Evolutionary conservation across 306 rosid species (phyloP).

Genomic region (Luffa acutangula): DNA sequence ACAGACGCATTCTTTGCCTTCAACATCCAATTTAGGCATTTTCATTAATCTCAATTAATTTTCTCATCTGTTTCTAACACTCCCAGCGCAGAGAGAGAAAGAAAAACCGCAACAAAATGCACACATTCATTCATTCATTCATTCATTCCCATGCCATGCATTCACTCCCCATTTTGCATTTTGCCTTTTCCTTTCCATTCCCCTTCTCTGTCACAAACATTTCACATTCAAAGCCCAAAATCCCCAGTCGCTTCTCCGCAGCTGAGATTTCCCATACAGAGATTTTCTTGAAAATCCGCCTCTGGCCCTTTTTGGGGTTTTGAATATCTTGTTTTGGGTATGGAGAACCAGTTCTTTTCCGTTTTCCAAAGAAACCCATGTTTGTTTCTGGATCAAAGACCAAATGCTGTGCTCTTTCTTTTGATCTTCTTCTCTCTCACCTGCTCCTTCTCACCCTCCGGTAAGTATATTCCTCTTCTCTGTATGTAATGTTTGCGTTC

Average conservation of each 20-base stretch:
- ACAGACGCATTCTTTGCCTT: neutral
- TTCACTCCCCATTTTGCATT: neutral
- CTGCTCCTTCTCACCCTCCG: conserved; percentile 27
- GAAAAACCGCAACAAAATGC: neutral
- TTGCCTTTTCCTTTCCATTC: neutral
- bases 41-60: neutral
- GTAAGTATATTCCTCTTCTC: conserved; percentile 24
- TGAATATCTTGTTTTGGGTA: neutral
- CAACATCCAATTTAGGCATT: neutral
- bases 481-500: neutral
- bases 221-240: neutral
- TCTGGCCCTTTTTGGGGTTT: neutral
- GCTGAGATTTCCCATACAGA: neutral
- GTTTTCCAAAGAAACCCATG: conserved; percentile 8
- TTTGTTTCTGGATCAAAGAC: conserved; percentile 9
- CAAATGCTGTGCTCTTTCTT: conserved; percentile 11
- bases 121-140: neutral
- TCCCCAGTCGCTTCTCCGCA: neutral
- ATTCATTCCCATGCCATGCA: neutral
- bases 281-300: neutral
- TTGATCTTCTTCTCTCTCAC: conserved; percentile 22
- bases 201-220: neutral
- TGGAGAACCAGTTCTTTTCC: neutral
- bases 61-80: neutral
- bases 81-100: neutral